phyloP scores from a whole-genome alignment of 2,329 filamentous ascomycete genomes.

The Pyrenophora teres region DNA sequence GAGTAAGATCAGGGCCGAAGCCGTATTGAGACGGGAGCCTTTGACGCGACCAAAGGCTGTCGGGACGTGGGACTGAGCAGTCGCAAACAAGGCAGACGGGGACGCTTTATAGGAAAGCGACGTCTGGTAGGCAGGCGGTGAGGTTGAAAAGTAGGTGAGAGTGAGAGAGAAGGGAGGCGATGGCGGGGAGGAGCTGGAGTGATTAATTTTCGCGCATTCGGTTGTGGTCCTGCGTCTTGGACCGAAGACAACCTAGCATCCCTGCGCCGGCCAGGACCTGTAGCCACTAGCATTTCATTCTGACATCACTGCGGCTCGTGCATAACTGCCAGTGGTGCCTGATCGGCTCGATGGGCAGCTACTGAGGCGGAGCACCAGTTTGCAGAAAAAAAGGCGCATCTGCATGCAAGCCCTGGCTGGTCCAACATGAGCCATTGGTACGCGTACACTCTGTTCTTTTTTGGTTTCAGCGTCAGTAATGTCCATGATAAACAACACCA shows the following conservation, averaged over 20 bases:
- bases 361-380: constrained; percentile 11
- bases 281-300: constrained; percentile 15
- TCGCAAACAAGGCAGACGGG: constrained; percentile 15
- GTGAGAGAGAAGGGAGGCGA: constrained; percentile 16
- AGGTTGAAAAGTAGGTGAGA: constrained; percentile 10
- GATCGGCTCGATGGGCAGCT: constrained; percentile 8
- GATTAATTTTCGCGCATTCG: constrained; percentile 33
- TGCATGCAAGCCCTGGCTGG: neutral
- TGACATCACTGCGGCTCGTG: constrained; percentile 12
- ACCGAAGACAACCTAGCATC: constrained; percentile 17
- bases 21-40: constrained; percentile 52
- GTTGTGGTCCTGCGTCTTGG: constrained; percentile 17
- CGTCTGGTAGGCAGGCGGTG: constrained; percentile 11
- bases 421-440: too few relatives aligned
- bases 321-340: constrained; percentile 7
- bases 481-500: too few relatives aligned
- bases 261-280: constrained; percentile 8
- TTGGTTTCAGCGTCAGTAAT: too few relatives aligned
- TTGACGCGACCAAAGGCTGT: constrained; percentile 51
- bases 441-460: too few relatives aligned
- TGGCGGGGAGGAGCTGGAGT: constrained; percentile 19
- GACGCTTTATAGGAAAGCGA: constrained; percentile 13
- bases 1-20: constrained; percentile 49
- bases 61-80: constrained; percentile 15
- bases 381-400: constrained; percentile 17